Conservation (phyloP, 192 early-diverging fungal genomes). For the Umbelopsis ramanniana region DNA sequence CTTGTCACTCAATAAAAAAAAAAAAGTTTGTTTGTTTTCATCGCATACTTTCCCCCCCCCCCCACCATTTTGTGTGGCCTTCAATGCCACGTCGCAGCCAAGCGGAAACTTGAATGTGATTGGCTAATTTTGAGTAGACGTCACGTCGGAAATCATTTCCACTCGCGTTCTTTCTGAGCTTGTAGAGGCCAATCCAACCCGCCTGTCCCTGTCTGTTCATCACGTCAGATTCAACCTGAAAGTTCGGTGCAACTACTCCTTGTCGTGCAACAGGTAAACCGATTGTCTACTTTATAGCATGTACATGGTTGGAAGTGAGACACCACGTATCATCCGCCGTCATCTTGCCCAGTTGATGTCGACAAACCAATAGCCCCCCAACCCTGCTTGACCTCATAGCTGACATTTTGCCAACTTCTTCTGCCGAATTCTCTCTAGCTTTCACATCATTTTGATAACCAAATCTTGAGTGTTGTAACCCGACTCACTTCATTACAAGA, state of each 20-base stretch:
- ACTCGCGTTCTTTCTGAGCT: slow-evolving; percentile 14
- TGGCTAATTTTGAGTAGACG: slow-evolving; percentile 16
- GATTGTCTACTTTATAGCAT: neutral
- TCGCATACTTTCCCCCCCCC: no score
- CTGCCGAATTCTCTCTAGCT: neutral
- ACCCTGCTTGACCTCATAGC: neutral
- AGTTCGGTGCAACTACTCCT: neutral
- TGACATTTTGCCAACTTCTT: neutral
- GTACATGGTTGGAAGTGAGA: neutral
- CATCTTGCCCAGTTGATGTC: neutral
- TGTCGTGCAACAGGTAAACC: neutral
- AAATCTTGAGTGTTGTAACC: slow-evolving; percentile 10
- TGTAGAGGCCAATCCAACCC: neutral
- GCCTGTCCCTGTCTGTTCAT: slow-evolving; percentile 9
- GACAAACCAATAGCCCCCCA: neutral
- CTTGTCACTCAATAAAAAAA: slow-evolving; percentile 3
- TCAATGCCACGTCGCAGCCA: slow-evolving; percentile 1
- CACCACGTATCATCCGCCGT: neutral
- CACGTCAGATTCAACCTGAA: slow-evolving; percentile 20
- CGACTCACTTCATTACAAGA: slow-evolving; percentile 40
- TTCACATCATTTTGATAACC: slow-evolving; percentile 6
- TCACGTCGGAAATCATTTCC: slow-evolving; percentile 3
- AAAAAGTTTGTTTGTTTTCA: neutral
- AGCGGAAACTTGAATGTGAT: neutral
- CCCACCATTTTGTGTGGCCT: no score